These are phyloP conservation scores for Globisporangium paroecandrum DNA, from an alignment of 352 stramenopile genomes.

Conservation along the genomic window DNA sequence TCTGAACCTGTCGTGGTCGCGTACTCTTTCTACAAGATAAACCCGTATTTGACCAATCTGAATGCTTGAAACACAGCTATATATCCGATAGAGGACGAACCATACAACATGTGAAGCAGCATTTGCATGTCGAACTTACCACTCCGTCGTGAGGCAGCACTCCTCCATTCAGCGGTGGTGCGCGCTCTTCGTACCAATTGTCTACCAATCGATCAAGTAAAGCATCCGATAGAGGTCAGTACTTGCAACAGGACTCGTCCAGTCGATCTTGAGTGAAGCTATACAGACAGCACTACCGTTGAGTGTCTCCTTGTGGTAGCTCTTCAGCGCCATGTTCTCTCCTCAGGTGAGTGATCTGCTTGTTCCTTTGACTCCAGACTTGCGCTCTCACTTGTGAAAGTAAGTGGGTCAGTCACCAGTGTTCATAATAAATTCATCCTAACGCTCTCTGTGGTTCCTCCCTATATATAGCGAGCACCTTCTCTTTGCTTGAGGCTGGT, in stretches of 20 bases:
- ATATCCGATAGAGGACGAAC: no score
- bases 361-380: neutral
- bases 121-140: slow-evolving; percentile 25
- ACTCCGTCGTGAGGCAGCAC: slow-evolving; percentile 58
- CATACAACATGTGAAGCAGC: neutral
- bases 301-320: slow-evolving; percentile 72
- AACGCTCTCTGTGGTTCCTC: neutral
- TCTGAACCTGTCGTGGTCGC: slow-evolving; percentile 51
- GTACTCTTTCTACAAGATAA: slow-evolving; percentile 51
- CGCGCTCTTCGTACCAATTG: slow-evolving; percentile 83
- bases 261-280: neutral
- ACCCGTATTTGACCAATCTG: neutral
- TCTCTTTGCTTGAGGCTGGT: neutral
- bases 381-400: slow-evolving; percentile 1
- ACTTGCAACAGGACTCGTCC: neutral
- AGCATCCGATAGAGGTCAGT: neutral
- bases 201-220: slow-evolving; percentile 28
- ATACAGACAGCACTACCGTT: slow-evolving; percentile 34
- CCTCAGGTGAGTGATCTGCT: slow-evolving; percentile 12
- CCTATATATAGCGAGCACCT: neutral
- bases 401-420: neutral
- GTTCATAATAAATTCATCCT: neutral
- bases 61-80: neutral
- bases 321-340: slow-evolving; percentile 58
- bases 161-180: slow-evolving; percentile 53